Evolutionary conservation across 2,329 filamentous ascomycete species (phyloP).

Genomic region (Xylariaceae sp.): DNA sequence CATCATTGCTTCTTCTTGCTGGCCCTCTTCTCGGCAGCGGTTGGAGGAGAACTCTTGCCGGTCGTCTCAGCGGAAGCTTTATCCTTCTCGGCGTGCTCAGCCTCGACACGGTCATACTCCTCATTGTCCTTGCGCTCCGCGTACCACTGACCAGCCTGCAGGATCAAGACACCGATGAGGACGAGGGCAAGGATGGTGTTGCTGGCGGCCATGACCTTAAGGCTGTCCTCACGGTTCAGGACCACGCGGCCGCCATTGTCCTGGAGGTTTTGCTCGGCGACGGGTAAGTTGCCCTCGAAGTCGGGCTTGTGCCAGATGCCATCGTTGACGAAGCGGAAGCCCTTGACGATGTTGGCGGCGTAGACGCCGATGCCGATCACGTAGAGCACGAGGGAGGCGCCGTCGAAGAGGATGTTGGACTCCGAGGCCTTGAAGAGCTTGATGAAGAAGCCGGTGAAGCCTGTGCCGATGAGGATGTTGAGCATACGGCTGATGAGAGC

Average conservation of each 20-base stretch:
- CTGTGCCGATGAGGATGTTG: slow-evolving; percentile 86
- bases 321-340: slow-evolving; percentile 74
- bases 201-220: slow-evolving; percentile 87
- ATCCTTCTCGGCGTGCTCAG: slow-evolving; percentile 24
- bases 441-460: slow-evolving; percentile 80
- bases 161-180: slow-evolving; percentile 81
- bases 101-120: slow-evolving; percentile 63
- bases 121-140: slow-evolving; percentile 88
- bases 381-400: slow-evolving; percentile 75
- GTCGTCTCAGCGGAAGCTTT: slow-evolving; percentile 22
- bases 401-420: slow-evolving; percentile 92
- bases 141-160: slow-evolving; percentile 98
- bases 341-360: slow-evolving; percentile 94
- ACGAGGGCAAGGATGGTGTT: slow-evolving; percentile 96
- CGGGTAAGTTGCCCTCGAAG: slow-evolving; percentile 21
- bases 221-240: slow-evolving; percentile 78
- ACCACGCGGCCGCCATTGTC: slow-evolving; percentile 55
- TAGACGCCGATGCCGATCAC: slow-evolving; percentile 89
- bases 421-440: slow-evolving; percentile 95
- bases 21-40: slow-evolving; percentile 27
- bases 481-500: slow-evolving; percentile 90
- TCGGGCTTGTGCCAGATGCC: slow-evolving; percentile 54
- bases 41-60: slow-evolving; percentile 7
- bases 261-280: slow-evolving; percentile 23
- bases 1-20: slow-evolving; percentile 27